Evolutionary conservation across 192 early-diverging fungal genomes (phyloP).

Genomic region (Linnemannia zychae): DNA sequence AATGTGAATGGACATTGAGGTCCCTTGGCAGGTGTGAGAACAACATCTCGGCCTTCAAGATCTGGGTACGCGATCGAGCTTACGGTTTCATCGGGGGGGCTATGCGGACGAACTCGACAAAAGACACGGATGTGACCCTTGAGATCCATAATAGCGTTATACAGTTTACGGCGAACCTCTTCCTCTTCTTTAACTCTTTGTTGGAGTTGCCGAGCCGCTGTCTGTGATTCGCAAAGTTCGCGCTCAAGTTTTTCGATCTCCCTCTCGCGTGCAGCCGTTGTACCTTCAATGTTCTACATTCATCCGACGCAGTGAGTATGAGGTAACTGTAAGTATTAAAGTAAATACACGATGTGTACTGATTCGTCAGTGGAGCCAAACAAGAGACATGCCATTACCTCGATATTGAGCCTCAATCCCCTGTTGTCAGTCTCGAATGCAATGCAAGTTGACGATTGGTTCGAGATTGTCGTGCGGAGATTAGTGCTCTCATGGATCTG

Average conservation of each 20-base stretch:
- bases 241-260: background rate
- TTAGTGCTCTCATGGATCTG: background rate
- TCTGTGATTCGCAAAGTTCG: background rate
- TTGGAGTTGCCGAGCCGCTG: background rate
- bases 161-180: background rate
- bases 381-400: background rate
- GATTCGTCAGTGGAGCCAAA: no score
- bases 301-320: background rate
- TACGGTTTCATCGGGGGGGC: background rate
- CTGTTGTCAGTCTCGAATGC: conserved; percentile 10
- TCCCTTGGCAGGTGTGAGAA: background rate
- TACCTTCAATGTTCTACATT: background rate
- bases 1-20: conserved; percentile 12
- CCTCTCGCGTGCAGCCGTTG: background rate
- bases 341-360: no score
- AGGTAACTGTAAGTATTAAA: background rate
- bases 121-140: conserved; percentile 5
- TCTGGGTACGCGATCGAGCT: conserved; percentile 2
- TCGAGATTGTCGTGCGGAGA: conserved; percentile 10
- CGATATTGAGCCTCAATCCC: conserved; percentile 4
- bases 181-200: conserved; percentile 6
- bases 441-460: background rate
- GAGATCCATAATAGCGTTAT: conserved; percentile 1
- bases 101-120: conserved; percentile 3
- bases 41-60: conserved; percentile 1